Conservation (phyloP, 2,329 filamentous ascomycete species). For the Fusarium lyarnte region DNA sequence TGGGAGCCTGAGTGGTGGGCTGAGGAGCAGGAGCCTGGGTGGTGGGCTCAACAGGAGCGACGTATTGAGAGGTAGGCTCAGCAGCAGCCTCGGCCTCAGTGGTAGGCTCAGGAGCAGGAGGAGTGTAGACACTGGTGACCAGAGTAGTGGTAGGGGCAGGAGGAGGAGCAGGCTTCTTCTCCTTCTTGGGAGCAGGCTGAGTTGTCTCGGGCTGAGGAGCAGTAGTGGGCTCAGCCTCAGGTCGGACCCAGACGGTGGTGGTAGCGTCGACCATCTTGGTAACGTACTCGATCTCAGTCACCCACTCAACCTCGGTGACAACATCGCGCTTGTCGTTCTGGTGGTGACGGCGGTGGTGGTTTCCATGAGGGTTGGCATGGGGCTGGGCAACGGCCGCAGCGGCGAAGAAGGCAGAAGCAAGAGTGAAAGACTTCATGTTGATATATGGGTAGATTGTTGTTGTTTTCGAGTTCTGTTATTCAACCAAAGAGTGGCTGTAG, state of each 20-base stretch:
- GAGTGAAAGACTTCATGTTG: constrained; percentile 54
- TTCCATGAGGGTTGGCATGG: constrained; percentile 46
- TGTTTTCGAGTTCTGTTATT: constrained; percentile 30
- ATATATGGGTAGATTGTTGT: constrained; percentile 13
- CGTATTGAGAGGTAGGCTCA: constrained; percentile 23
- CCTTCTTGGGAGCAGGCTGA: constrained; percentile 30
- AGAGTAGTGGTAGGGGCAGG: constrained; percentile 35
- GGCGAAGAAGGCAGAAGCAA: constrained; percentile 48
- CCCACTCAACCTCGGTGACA: constrained; percentile 61
- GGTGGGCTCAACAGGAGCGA: constrained; percentile 39
- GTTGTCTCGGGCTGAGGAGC: constrained; percentile 30
- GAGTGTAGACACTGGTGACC: constrained; percentile 31
- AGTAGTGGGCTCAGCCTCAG: constrained; percentile 43
- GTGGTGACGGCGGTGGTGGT: constrained; percentile 52
- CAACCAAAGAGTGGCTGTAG: constrained; percentile 35
- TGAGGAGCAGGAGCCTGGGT: constrained; percentile 24
- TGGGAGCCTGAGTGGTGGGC: constrained; percentile 1
- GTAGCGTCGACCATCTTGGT: constrained; percentile 60
- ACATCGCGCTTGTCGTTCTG: constrained; percentile 52
- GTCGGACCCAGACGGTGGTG: constrained; percentile 57
- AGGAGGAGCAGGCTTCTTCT: constrained; percentile 34
- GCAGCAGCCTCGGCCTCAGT: constrained; percentile 9
- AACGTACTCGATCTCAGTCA: constrained; percentile 59
- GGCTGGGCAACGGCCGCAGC: constrained; percentile 62
- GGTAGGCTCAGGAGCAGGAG: constrained; percentile 31